phyloP scores from a whole-genome alignment of 495 filamentous ascomycete genomes.

The Ascodesmis nigricans region DNA sequence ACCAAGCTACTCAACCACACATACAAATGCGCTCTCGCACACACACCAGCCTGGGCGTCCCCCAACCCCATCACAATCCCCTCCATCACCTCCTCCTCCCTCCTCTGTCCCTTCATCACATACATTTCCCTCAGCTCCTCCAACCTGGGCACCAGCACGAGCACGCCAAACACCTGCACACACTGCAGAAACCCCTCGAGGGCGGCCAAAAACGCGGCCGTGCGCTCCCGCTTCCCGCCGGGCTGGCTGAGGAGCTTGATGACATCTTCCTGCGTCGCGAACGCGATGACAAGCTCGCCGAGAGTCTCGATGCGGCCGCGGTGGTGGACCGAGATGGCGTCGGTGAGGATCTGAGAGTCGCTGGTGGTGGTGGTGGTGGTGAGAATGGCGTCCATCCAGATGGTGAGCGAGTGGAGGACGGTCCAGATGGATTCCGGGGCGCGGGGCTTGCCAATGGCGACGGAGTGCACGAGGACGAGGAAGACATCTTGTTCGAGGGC shows the following conservation, averaged over 20 bases:
- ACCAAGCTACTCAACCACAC: conserved; percentile 79
- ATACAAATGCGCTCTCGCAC: conserved; percentile 76
- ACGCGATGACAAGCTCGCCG: conserved; percentile 30
- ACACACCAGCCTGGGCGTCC: conserved; percentile 32
- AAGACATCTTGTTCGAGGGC: conserved; percentile 16
- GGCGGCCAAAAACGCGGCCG: conserved; percentile 22
- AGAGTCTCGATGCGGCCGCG: conserved; percentile 32
- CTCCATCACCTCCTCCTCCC: conserved; percentile 28
- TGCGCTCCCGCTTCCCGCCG: conserved; percentile 21
- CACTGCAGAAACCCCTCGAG: conserved; percentile 26
- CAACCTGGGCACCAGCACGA: conserved; percentile 25
- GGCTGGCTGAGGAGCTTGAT: conserved; percentile 26
- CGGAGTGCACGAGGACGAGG: conserved; percentile 10
- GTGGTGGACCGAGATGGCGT: conserved; percentile 24
- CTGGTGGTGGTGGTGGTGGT: too few species aligned
- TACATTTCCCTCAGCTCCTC: conserved; percentile 29
- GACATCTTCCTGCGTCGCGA: conserved; percentile 31
- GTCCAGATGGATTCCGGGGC: conserved; percentile 17
- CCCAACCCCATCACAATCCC: conserved; percentile 25
- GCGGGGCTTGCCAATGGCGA: conserved; percentile 14
- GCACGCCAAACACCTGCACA: conserved; percentile 14
- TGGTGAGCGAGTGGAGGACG: conserved; percentile 13
- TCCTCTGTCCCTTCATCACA: conserved; percentile 28
- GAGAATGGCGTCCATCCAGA: conserved; percentile 25
- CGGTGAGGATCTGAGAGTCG: conserved; percentile 23